phyloP scores from a whole-genome alignment of 2,329 filamentous ascomycete species.

The Lachnellula willkommii region DNA sequence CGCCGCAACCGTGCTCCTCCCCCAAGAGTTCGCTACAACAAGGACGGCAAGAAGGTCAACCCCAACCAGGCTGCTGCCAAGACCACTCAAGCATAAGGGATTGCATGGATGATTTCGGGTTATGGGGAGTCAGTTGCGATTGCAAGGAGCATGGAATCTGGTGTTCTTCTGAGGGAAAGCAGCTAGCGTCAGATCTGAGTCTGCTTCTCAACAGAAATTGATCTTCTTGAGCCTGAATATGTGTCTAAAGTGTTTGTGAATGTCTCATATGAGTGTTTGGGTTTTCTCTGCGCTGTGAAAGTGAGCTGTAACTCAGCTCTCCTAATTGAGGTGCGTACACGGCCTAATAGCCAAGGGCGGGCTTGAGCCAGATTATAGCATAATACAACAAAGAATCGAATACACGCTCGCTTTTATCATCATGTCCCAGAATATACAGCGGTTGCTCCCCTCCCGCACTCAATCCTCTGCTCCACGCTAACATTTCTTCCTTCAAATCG shows the following conservation, averaged over 20 bases:
- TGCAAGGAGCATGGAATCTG: conserved; percentile 14
- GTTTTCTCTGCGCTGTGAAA: background rate
- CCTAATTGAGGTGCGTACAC: conserved; percentile 1
- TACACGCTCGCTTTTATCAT: conserved; percentile 3
- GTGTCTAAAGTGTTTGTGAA: background rate
- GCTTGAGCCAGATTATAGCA: background rate
- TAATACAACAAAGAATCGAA: background rate
- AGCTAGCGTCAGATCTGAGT: conserved; percentile 17
- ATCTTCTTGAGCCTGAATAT: background rate
- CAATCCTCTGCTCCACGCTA: conserved; percentile 77
- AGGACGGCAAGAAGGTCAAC: conserved; percentile 99
- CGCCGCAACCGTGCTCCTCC: conserved; percentile 98
- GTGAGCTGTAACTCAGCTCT: background rate
- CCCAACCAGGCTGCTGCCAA: conserved; percentile 33
- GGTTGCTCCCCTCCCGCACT: conserved; percentile 77
- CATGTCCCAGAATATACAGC: conserved; percentile 67
- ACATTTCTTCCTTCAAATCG: conserved; percentile 65
- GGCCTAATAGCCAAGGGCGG: background rate
- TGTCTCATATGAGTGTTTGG: background rate
- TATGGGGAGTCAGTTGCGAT: conserved; percentile 17
- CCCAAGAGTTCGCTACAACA: conserved; percentile 98
- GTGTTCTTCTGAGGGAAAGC: conserved; percentile 1
- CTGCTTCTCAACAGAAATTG: conserved; percentile 11
- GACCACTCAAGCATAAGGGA: conserved; percentile 29
- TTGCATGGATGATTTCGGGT: conserved; percentile 8